Evolutionary conservation across 257 asterid genomes (phyloP).

Genomic region (Lycium barbarum): DNA sequence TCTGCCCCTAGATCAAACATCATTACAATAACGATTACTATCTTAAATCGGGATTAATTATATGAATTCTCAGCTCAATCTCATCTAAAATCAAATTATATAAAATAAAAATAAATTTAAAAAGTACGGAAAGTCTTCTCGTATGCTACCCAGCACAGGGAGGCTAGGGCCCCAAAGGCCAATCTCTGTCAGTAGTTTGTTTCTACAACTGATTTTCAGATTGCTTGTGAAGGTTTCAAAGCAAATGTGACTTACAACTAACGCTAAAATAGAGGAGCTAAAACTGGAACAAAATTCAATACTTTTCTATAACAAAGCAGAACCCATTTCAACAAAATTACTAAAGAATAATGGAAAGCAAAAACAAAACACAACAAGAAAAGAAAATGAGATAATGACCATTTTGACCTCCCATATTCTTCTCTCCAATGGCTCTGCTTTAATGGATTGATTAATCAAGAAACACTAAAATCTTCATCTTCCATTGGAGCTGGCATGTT

Average conservation of each 20-base stretch:
- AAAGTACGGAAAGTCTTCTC: background rate
- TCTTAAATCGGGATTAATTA: background rate
- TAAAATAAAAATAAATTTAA: background rate
- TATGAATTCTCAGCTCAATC: background rate
- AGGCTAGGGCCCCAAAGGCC: slow-evolving; percentile 26
- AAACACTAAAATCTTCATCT: slow-evolving; percentile 42
- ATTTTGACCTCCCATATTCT: slow-evolving; percentile 30
- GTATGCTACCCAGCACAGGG: background rate
- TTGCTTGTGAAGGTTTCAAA: slow-evolving; percentile 30
- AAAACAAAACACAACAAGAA: background rate
- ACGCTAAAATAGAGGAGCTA: slow-evolving; percentile 5
- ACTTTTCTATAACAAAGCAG: slow-evolving; percentile 20
- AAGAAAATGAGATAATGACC: slow-evolving; percentile 6
- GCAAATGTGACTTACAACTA: slow-evolving; percentile 31
- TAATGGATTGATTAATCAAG: background rate
- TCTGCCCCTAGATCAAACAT: too few relatives aligned
- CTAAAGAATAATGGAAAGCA: background rate
- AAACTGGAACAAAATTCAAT: slow-evolving; percentile 16
- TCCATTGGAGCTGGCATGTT: slow-evolving; percentile 58
- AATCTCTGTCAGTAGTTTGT: slow-evolving; percentile 32
- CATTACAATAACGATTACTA: background rate
- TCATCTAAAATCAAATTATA: too few relatives aligned
- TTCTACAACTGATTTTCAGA: slow-evolving; percentile 29
- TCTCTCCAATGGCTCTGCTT: background rate
- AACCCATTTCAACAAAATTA: slow-evolving; percentile 16